A percentile compares a stretch with the other conserved stretches of the same genome.
These are phyloP conservation scores for Aspergillus felis DNA, from an alignment of 2,329 filamentous ascomycete species.

Conservation along the genomic window DNA sequence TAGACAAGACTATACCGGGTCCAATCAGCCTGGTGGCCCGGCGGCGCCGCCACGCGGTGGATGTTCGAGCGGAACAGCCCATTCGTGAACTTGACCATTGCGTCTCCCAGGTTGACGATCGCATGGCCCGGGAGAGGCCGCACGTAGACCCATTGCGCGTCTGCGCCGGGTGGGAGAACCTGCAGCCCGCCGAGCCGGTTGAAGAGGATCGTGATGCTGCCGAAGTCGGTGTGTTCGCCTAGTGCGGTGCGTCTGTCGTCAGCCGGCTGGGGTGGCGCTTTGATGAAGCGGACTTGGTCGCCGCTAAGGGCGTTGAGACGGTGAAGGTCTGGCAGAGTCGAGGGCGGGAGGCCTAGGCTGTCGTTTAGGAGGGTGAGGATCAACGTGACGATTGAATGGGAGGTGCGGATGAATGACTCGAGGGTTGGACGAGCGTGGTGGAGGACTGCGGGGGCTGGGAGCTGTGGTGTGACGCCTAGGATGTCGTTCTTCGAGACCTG, in stretches of 20 bases:
- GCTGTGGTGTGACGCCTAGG: conserved; percentile 33
- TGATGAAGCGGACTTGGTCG: conserved; percentile 54
- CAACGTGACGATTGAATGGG: conserved; percentile 45
- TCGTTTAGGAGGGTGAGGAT: conserved; percentile 45
- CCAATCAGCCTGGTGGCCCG: conserved; percentile 43
- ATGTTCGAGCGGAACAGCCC: conserved; percentile 40
- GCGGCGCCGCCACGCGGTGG: conserved; percentile 50
- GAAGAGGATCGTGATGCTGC: conserved; percentile 53
- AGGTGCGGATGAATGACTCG: conserved; percentile 42
- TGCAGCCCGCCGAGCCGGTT: conserved; percentile 55
- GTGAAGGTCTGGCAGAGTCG: conserved; percentile 47
- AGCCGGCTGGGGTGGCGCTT: conserved; percentile 45
- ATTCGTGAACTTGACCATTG: conserved; percentile 43
- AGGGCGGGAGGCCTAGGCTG: conserved; percentile 40
- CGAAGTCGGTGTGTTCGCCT: conserved; percentile 56
- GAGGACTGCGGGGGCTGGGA: conserved; percentile 45
- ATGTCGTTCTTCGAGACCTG: conserved; percentile 53
- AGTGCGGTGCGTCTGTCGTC: conserved; percentile 43
- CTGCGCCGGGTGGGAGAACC: conserved; percentile 43
- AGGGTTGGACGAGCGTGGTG: conserved; percentile 34
- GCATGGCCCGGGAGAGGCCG: conserved; percentile 48
- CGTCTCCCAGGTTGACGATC: conserved; percentile 44
- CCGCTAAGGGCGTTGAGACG: conserved; percentile 41
- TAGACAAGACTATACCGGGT: conserved; percentile 53
- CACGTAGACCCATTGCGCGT: conserved; percentile 51